Base-by-base conservation (phyloP, 352 stramenopile genomes). In the Globisporangium perplexum region DNA sequence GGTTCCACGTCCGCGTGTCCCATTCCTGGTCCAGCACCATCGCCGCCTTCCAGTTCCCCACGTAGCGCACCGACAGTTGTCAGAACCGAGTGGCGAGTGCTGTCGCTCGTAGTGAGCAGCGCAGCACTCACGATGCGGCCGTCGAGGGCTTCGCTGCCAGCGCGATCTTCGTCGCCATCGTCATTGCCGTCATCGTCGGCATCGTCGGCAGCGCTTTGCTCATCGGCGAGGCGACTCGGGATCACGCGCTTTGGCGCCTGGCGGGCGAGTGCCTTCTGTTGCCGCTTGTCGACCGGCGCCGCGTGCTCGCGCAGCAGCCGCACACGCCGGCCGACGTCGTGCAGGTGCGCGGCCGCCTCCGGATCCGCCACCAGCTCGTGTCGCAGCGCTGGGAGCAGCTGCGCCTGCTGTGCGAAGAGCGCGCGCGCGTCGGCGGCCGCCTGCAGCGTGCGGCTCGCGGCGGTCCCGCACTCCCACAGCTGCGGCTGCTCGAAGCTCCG, bases 11-110 rank as follows among this genome's bases (percentile, higher is more conserved):
- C 10, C 72, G 73, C 0, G 79, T 90, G 57, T 90, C 79, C 79
- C 83, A 93, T 74, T 93, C 79, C 50, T 90, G 74, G 23, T 87
- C 80, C 72, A 90, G 75, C 5, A 88, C 62, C 72, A 93, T 88
- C 10, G 59, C 79, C 42, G 81, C 69, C 83, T 93, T 53, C 54
- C 26, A 15, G 51, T 44, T 2, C n/a, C n/a, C n/a, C 18, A 35
- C 23, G 10, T 14, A 22, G 20, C 28, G n/a, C 23, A 48, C 55
- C 35, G 55, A 33, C 5, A 20, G 0, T 20, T 45, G 48, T n/a
- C 26, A 57, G 50, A 42, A 18, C 31, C 4, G 11, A n/a, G 15
- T 57, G 24, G 23, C 10, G 26, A 30, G 26, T 6, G 26, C 26
- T 30, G 26, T 5, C 5, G 26, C 26, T 30, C 26, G 26, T 30